Evolutionary conservation across 768 basidiomycete species (phyloP).

Genomic region (Galerina sulciceps): DNA sequence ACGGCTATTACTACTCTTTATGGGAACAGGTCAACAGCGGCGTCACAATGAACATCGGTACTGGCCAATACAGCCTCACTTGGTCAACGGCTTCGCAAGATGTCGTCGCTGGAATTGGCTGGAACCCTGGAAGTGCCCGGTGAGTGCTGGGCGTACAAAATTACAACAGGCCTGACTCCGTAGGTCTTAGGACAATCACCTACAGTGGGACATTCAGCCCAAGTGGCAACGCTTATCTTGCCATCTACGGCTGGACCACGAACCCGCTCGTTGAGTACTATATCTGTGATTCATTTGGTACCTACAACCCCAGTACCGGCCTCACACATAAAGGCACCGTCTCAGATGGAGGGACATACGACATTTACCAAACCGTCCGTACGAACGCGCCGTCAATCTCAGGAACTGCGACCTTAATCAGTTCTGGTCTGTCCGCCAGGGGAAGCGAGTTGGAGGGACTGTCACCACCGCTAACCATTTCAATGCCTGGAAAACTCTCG

Average conservation of each 20-base stretch:
- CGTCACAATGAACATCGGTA: conserved; percentile 16
- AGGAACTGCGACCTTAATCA: conserved; percentile 48
- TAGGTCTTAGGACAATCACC: conserved; percentile 32
- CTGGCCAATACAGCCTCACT: conserved; percentile 17
- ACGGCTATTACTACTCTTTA: conserved; percentile 17
- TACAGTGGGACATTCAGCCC: conserved; percentile 41
- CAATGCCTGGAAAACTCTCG: conserved; percentile 42
- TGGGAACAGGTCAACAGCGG: conserved; percentile 19
- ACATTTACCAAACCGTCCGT: conserved; percentile 41
- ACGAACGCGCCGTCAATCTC: conserved; percentile 45
- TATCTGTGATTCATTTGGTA: conserved; percentile 45
- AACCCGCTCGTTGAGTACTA: conserved; percentile 53
- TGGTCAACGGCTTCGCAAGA: conserved; percentile 12
- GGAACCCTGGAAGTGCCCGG: conserved; percentile 39
- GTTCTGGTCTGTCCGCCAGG: conserved; percentile 48
- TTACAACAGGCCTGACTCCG: neutral
- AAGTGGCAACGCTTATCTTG: conserved; percentile 45
- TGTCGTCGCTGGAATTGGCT: conserved; percentile 29
- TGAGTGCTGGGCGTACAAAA: conserved; percentile 9
- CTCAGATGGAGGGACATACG: conserved; percentile 46
- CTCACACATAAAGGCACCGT: conserved; percentile 39
- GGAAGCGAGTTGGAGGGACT: conserved; percentile 36
- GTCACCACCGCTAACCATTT: conserved; percentile 45
- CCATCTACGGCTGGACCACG: conserved; percentile 52
- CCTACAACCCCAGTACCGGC: conserved; percentile 41